These are phyloP conservation scores for Aspergillus floridensis DNA, from an alignment of 2,329 filamentous ascomycete genomes.

Conservation along the genomic window DNA sequence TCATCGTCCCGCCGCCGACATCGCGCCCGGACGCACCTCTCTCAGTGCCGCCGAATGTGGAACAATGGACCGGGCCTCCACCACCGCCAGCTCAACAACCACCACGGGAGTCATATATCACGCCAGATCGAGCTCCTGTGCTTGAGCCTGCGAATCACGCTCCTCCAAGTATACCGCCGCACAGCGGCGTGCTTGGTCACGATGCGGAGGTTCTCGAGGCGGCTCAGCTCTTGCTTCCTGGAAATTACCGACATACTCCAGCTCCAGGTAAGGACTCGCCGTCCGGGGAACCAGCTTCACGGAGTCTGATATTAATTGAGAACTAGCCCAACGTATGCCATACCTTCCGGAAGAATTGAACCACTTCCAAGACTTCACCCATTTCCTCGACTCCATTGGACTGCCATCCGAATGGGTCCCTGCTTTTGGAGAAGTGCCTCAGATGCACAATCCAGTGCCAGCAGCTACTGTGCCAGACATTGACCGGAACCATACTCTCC, in stretches of 20 bases:
- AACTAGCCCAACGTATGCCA: slow-evolving; percentile 26
- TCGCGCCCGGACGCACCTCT: slow-evolving; percentile 24
- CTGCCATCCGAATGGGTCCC: slow-evolving; percentile 35
- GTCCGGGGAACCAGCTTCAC: background rate
- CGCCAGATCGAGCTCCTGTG: slow-evolving; percentile 21
- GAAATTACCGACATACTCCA: slow-evolving; percentile 26
- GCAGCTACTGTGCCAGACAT: slow-evolving; percentile 24
- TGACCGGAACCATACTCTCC: slow-evolving; percentile 18
- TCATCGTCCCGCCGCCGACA: slow-evolving; percentile 9
- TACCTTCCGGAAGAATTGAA: slow-evolving; percentile 35
- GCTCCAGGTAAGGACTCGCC: slow-evolving; percentile 6
- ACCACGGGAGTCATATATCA: slow-evolving; percentile 27
- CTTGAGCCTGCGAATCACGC: slow-evolving; percentile 17
- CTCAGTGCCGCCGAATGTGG: slow-evolving; percentile 20
- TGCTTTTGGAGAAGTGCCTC: slow-evolving; percentile 23
- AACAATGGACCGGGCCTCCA: slow-evolving; percentile 28
- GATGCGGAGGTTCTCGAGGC: slow-evolving; percentile 41
- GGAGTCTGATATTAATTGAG: background rate
- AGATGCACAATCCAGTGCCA: slow-evolving; percentile 24
- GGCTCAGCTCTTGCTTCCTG: slow-evolving; percentile 33
- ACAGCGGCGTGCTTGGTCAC: slow-evolving; percentile 25
- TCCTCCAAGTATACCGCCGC: slow-evolving; percentile 15
- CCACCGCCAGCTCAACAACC: slow-evolving; percentile 14
- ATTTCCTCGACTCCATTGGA: slow-evolving; percentile 37
- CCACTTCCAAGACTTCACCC: slow-evolving; percentile 37